Evolutionary conservation across 1,139 yeast species (phyloP).

Genomic region (Saccharomyces hybrid): DNA sequence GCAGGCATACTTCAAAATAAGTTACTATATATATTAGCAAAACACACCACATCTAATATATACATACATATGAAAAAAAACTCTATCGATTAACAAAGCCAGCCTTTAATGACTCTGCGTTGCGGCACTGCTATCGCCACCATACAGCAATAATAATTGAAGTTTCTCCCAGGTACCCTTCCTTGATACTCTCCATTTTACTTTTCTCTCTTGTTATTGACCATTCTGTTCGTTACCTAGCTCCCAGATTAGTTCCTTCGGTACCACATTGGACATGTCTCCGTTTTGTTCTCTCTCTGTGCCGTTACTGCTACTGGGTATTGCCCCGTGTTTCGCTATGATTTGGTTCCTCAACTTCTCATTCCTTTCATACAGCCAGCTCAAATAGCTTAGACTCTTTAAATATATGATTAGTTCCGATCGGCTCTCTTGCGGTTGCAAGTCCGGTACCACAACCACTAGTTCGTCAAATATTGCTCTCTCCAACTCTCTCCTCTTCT

Average conservation of each 20-base stretch:
- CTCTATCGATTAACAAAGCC: no score
- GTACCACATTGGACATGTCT: background rate
- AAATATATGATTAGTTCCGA: slow-evolving; percentile 35
- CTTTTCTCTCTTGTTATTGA: background rate
- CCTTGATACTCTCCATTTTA: background rate
- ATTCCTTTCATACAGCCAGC: slow-evolving; percentile 28
- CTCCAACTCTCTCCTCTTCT: slow-evolving; percentile 36
- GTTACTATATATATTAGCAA: no score
- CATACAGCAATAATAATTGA: no score
- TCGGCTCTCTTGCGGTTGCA: slow-evolving; percentile 32
- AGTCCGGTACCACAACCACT: slow-evolving; percentile 36
- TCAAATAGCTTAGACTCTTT: slow-evolving; percentile 27
- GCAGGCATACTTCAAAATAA: no score
- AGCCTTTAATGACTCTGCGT: no score
- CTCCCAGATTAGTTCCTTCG: background rate
- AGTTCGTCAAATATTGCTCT: slow-evolving; percentile 36
- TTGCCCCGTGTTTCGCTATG: slow-evolving; percentile 5
- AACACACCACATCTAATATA: no score
- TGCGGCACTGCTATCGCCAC: no score
- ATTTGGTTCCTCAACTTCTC: slow-evolving; percentile 17
- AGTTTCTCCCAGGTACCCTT: no score
- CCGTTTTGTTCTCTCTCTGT: background rate
- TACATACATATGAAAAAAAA: no score
- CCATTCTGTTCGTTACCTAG: background rate
- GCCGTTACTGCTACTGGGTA: background rate